phyloP scores from a whole-genome alignment of 768 basidiomycete species.

The Psilocybe sp. region DNA sequence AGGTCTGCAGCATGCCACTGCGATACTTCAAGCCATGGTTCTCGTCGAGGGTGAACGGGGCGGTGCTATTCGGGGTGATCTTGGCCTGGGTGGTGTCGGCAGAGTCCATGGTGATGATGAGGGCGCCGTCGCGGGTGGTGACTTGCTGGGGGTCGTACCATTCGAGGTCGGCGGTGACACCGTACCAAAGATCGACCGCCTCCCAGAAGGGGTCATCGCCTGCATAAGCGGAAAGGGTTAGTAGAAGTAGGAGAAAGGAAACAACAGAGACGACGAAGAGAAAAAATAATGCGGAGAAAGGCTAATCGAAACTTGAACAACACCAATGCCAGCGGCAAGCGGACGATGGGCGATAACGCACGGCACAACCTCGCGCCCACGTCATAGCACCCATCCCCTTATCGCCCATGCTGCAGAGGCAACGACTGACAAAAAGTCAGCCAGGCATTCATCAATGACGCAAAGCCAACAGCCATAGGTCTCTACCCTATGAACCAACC shows the following conservation, averaged over 20 bases:
- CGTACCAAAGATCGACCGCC: conserved; percentile 72
- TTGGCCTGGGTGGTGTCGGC: conserved; percentile 24
- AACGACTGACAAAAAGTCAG: no score
- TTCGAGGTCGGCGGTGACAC: conserved; percentile 65
- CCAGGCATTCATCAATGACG: no score
- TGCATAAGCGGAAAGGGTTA: conserved; percentile 1
- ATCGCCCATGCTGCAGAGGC: no score
- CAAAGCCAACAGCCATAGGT: no score
- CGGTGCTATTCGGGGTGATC: conserved; percentile 39
- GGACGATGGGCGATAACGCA: no score
- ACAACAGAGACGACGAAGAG: conserved; percentile 1
- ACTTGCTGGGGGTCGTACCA: conserved; percentile 74
- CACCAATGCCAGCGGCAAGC: no score
- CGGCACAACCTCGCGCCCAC: no score
- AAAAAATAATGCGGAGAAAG: background rate
- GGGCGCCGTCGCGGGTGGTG: conserved; percentile 60
- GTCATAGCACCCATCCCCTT: no score
- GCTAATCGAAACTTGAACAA: background rate
- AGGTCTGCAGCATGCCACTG: conserved; percentile 81
- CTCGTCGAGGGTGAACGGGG: conserved; percentile 39
- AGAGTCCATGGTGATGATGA: conserved; percentile 70
- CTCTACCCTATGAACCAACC: no score
- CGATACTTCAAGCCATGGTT: conserved; percentile 64
- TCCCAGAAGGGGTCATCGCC: conserved; percentile 75
- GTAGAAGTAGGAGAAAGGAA: background rate